Evolutionary conservation across 176 grass and related monocot genomes (phyloP), one percentile per base, ranked within the genome.

Genomic region (Oryza rufipogon): DNA sequence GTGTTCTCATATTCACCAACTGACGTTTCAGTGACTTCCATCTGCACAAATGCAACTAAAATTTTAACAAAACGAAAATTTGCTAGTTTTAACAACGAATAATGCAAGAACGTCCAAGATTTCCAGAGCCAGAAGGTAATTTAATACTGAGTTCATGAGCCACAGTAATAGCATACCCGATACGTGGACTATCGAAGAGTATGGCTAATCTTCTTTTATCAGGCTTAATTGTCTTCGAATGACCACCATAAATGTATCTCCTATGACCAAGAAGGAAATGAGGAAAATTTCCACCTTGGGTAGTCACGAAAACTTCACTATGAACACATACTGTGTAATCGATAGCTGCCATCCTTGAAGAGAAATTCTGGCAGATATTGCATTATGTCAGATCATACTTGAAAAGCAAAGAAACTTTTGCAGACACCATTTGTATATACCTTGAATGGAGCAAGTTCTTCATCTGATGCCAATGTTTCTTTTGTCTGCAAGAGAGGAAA

Each of bases 251-350:
- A 75, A 96, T 64, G 79, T 94, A 94, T 89, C 90, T 91, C 85
- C 97, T 93, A 86, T 99, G 97, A 65, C 97, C 97, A 41, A 96
- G 73, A 77, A 96, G 84, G 41, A 99, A 96, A 70, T 99, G 93
- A 66, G 97, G 93, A 74, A 99, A 99, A 85, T 96, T 99, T 77
- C 97, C 93, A 61, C 97, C 97, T 94, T 99, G 97, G 20, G 97
- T 96, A 41, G 97, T 96, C 81, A 96, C 91, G 34, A 99, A 99
- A 68, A 96, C 97, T 84, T 99, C 90, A 11, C 97, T 94, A 76
- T 94, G 93, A 38, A 96, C 88, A 86, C 97, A 99, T 1, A 99
- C 91, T 64, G 81, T 92, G 78, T 99, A 99, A 79, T 99, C 97
- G 79, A 96, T 89, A 74, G 97, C 93, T 41, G 97, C 97, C 96